Percentiles rank a stretch among this genome's conserved stretches.
Evolutionary conservation across 1,139 yeast species (phyloP).

Genomic region (Pichia sp.): DNA sequence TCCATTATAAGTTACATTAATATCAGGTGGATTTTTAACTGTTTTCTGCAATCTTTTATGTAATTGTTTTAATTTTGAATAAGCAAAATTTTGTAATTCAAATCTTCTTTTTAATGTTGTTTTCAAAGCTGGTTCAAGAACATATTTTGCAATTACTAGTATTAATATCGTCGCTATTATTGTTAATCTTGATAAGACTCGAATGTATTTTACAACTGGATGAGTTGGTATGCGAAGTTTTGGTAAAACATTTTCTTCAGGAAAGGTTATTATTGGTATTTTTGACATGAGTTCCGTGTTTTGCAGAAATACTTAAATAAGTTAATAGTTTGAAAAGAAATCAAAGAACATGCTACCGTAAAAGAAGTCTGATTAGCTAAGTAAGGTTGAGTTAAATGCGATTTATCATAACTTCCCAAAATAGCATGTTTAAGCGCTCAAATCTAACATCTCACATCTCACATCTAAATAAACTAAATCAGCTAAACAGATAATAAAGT

Average conservation of each 20-base stretch:
- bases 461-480: too few species aligned
- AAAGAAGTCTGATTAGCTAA: not conserved
- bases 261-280: constrained; percentile 28
- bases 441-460: too few species aligned
- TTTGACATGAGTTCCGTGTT: constrained; percentile 2
- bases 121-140: constrained; percentile 25
- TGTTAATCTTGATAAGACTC: constrained; percentile 25
- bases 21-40: constrained; percentile 29
- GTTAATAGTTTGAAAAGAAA: not conserved
- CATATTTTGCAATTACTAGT: constrained; percentile 21
- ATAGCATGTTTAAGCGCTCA: too few species aligned
- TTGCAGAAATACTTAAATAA: too few species aligned
- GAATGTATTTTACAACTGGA: constrained; percentile 25
- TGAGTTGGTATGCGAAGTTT: constrained; percentile 13
- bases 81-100: constrained; percentile 22
- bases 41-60: constrained; percentile 17
- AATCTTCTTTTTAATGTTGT: constrained; percentile 24
- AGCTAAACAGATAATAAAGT: too few species aligned
- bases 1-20: constrained; percentile 37
- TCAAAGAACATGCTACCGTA: too few species aligned
- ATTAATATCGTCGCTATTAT: constrained; percentile 21
- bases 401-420: too few species aligned
- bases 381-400: too few species aligned
- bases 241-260: constrained; percentile 22
- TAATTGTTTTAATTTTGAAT: constrained; percentile 16